These are phyloP conservation scores for Colletotrichum magnum DNA, from an alignment of 2,329 filamentous ascomycete genomes.

Conservation along the genomic window DNA sequence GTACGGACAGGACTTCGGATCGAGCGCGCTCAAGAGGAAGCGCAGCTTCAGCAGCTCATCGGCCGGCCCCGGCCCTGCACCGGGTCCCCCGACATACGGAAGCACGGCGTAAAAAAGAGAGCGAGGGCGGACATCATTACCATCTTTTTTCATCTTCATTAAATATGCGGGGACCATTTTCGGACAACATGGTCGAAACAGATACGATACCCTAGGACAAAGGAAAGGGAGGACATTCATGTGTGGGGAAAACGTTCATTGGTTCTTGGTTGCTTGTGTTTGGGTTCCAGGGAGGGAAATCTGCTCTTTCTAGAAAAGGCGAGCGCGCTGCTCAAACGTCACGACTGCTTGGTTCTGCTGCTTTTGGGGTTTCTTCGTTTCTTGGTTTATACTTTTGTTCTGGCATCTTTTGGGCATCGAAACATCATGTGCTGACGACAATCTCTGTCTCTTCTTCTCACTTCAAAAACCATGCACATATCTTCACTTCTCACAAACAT, in stretches of 20 bases:
- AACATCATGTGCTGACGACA: conserved; percentile 17
- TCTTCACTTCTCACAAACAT: not conserved
- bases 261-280: not conserved
- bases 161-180: conserved; percentile 8
- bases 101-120: conserved; percentile 37
- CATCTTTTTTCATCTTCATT: not conserved
- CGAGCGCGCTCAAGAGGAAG: conserved; percentile 52
- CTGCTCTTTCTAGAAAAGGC: conserved; percentile 29
- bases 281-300: conserved; percentile 11
- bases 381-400: conserved; percentile 6
- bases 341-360: conserved; percentile 14
- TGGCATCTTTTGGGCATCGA: not conserved
- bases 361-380: conserved; percentile 14
- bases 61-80: conserved; percentile 29
- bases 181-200: conserved; percentile 8
- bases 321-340: conserved; percentile 39
- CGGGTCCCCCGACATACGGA: conserved; percentile 42
- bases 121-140: not conserved
- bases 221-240: conserved; percentile 16
- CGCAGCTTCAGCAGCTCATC: conserved; percentile 51
- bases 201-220: conserved; percentile 10
- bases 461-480: conserved; percentile 28
- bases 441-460: conserved; percentile 1
- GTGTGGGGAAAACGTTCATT: not conserved
- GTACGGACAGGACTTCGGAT: conserved; percentile 46